Percentiles rank a stretch among this genome's conserved stretches.
phyloP scores from a whole-genome alignment of 1,284 basidiomycete genomes.

The Moesziomyces parantarcticus region DNA sequence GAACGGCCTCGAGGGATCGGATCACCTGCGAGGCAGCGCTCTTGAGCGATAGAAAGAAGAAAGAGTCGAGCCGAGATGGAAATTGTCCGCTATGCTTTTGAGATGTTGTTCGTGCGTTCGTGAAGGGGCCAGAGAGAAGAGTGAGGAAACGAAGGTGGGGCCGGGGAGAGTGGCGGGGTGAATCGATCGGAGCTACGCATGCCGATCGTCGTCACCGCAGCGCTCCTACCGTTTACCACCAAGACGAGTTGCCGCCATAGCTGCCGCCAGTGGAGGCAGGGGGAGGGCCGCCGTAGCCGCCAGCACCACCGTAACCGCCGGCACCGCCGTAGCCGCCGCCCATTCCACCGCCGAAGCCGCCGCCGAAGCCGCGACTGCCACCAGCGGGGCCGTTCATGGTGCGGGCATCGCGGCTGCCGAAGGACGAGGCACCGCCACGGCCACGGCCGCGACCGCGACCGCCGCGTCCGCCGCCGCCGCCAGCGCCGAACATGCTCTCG shows the following conservation, averaged over 20 bases:
- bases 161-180: neutral
- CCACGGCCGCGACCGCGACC: conserved; percentile 74
- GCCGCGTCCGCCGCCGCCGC: conserved; percentile 72
- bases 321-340: conserved; percentile 48
- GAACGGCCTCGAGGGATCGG: no score
- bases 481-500: conserved; percentile 79
- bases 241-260: conserved; percentile 52
- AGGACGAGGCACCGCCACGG: conserved; percentile 69
- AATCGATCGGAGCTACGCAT: neutral
- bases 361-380: conserved; percentile 52
- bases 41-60: neutral
- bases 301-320: conserved; percentile 29
- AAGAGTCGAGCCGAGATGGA: conserved; percentile 22
- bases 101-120: conserved; percentile 36
- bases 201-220: neutral
- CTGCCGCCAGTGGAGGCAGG: conserved; percentile 50
- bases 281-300: conserved; percentile 48
- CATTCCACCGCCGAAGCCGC: conserved; percentile 50
- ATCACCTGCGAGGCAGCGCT: no score
- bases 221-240: conserved; percentile 29
- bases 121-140: conserved; percentile 8
- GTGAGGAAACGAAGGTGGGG: neutral
- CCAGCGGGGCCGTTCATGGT: conserved; percentile 58
- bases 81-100: conserved; percentile 51
- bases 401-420: conserved; percentile 66